phyloP scores from a whole-genome alignment of 352 stramenopile species.

The Phytophthora constricta region DNA sequence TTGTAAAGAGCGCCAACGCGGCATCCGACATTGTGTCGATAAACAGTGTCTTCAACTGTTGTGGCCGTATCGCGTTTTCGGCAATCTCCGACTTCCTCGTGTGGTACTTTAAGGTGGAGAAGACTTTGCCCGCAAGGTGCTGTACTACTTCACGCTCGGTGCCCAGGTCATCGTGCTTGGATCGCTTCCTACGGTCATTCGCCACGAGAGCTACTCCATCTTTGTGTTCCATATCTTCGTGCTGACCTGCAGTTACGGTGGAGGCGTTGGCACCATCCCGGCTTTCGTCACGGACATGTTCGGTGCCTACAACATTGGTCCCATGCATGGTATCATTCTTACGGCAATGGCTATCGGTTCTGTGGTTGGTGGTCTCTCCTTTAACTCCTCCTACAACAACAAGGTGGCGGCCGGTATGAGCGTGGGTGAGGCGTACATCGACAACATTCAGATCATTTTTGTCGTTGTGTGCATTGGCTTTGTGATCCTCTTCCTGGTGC shows the following conservation, averaged over 20 bases:
- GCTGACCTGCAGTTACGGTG: slow-evolving; percentile 78
- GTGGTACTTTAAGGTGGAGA: slow-evolving; percentile 48
- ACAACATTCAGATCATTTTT: slow-evolving; percentile 81
- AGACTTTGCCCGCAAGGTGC: slow-evolving; percentile 54
- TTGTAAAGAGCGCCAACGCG: slow-evolving; percentile 41
- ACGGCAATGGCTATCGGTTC: slow-evolving; percentile 79
- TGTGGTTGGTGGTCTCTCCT: slow-evolving; percentile 75
- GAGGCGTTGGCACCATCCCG: slow-evolving; percentile 75
- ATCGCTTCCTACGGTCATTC: slow-evolving; percentile 61
- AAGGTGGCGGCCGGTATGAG: slow-evolving; percentile 49
- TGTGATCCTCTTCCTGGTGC: slow-evolving; percentile 65
- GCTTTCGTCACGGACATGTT: slow-evolving; percentile 87
- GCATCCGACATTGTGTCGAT: slow-evolving; percentile 51
- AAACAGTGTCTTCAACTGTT: slow-evolving; percentile 66
- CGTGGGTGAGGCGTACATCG: slow-evolving; percentile 66
- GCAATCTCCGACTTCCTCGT: slow-evolving; percentile 52
- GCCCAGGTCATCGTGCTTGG: slow-evolving; percentile 67
- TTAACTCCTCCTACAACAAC: slow-evolving; percentile 62
- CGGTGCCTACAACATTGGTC: slow-evolving; percentile 79
- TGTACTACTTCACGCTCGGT: slow-evolving; percentile 64
- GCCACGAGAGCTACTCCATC: slow-evolving; percentile 56
- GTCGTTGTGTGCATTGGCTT: slow-evolving; percentile 67
- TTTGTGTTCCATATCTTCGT: slow-evolving; percentile 77
- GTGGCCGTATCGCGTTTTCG: slow-evolving; percentile 48
- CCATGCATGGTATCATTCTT: slow-evolving; percentile 78